Conservation (phyloP, 2,329 filamentous ascomycete genomes). For the Apiospora arundinis region DNA sequence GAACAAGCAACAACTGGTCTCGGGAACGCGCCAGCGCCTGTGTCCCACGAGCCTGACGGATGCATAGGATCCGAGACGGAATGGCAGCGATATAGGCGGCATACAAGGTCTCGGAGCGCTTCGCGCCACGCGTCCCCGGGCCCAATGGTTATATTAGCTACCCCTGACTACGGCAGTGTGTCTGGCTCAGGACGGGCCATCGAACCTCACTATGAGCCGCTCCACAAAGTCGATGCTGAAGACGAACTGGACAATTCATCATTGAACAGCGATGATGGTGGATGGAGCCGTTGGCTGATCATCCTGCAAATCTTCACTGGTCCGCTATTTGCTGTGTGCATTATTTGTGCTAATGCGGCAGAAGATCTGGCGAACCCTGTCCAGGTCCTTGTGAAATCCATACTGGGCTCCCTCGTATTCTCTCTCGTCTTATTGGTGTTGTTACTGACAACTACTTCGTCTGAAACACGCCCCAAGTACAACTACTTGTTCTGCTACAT, state of each 20-base stretch:
- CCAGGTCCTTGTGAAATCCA: constrained; percentile 59
- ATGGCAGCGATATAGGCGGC: constrained; percentile 64
- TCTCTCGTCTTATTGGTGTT: constrained; percentile 72
- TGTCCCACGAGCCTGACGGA: constrained; percentile 43
- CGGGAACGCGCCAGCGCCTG: constrained; percentile 41
- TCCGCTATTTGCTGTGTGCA: constrained; percentile 79
- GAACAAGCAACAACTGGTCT: constrained; percentile 39
- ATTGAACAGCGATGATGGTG: constrained; percentile 49
- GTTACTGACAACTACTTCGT: constrained; percentile 72
- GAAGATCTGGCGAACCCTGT: constrained; percentile 63
- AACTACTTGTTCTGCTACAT: constrained; percentile 84
- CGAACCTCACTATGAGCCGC: constrained; percentile 9
- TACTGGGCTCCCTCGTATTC: constrained; percentile 69
- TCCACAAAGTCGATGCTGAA: constrained; percentile 33
- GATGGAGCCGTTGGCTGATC: constrained; percentile 93
- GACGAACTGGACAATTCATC: constrained; percentile 37
- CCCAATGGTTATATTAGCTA: constrained; percentile 25
- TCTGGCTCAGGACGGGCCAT: constrained; percentile 1
- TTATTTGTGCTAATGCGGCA: constrained; percentile 73
- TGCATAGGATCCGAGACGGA: constrained; percentile 55
- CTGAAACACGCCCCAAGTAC: constrained; percentile 71
- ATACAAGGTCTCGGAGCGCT: constrained; percentile 45
- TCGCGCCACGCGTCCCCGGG: constrained; percentile 24
- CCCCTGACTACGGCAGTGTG: constrained; percentile 18
- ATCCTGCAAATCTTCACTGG: constrained; percentile 85